Base-by-base conservation (phyloP, 768 basidiomycete species). In the Panaeolus papilionaceus region DNA sequence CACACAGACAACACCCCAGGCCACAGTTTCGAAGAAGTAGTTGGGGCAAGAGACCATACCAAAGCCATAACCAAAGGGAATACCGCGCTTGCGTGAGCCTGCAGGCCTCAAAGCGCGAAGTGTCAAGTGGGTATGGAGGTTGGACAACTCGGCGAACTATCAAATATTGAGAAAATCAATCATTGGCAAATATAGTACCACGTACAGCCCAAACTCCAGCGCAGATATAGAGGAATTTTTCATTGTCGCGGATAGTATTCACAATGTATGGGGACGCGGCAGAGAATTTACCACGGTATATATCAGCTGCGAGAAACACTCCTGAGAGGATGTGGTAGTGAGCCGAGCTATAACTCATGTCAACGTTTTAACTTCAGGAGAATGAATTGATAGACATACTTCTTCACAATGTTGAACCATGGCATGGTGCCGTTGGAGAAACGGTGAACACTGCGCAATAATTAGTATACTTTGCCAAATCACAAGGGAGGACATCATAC, bases 351-450 rank as follows among this genome's bases (percentile, higher is more conserved):
- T 10, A 67, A 61, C 64, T 3, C 26, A 18, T 23, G 62, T 38
- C 38, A 62, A 67, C 47, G 16, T 18, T 14, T 12, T 47, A 18
- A 38, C 11, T 26, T 8, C 26, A 6, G 20, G 39, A 8, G 9
- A 33, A 39, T 40, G 16, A 10, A 18, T 64, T 14, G 10, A 38
- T 12, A 28, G 18, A 71, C 86, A 37, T 65, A 98, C 97, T 99
- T 99, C 77, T 91, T 92, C 83, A 97, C 90, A 40, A 99, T 86
- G 75, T 95, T 93, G 67, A 75, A 74, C 67, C 91, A 79, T 1
- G 97, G 98, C 93, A 99, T 97, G 0, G 97, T 98, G 1, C 89
- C 92, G 79, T 95, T 89, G 38, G 96, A 98, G 85, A 98, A 99
- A 11, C 94, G 92, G 77, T 99, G 98, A 1, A 99, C 88, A 74